Base-by-base conservation (phyloP, 768 basidiomycete species). In the Xerocomellus amylosporus region DNA sequence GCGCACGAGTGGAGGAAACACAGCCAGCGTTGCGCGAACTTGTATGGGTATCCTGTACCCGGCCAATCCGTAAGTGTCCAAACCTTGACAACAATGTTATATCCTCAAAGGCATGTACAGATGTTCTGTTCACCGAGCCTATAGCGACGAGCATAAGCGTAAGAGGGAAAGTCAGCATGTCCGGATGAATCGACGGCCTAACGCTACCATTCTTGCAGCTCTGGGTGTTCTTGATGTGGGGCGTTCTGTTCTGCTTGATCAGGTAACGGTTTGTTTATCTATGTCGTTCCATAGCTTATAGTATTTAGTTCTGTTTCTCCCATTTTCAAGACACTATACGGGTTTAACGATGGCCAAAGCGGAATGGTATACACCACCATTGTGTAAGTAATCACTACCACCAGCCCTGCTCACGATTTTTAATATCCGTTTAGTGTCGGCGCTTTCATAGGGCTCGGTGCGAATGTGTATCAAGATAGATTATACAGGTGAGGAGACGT, bases 221-320 rank as follows among this genome's bases (percentile, higher is more conserved):
- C 10, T 86, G 85, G 85, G 73, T 84, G 28, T 83, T 83, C 43
- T 82, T 90, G 49, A 79, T 81, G 1, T 91, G 88, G 87, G 88
- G 88, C 0, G 79, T 89, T 5, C 68, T 85, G 17, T 92, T 81
- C 62, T 83, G 81, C 50, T 70, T 89, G 60, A 76, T 88, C 44
- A 80, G 79, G 83, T 83, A 63, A 38, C 19, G 4, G 3, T 34
- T 8, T 40, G 12, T 44, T 34, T 2, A 15, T 34, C 10, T 41
- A n/a, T 37, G 22, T 12, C 5, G 30, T 33, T 43, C 14, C 24
- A 14, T 22, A 4, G 17, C 50, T 64, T 22, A 58, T n/a, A 14
- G 36, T 19, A 24, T 38, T 31, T 54, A 83, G 83, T 51, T 83
- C 83, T 1, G 76, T 85, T 46, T 71, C 77, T 5, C 79, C 76